Conservation (phyloP, 768 basidiomycete species). For the Lentinus brumalis region DNA sequence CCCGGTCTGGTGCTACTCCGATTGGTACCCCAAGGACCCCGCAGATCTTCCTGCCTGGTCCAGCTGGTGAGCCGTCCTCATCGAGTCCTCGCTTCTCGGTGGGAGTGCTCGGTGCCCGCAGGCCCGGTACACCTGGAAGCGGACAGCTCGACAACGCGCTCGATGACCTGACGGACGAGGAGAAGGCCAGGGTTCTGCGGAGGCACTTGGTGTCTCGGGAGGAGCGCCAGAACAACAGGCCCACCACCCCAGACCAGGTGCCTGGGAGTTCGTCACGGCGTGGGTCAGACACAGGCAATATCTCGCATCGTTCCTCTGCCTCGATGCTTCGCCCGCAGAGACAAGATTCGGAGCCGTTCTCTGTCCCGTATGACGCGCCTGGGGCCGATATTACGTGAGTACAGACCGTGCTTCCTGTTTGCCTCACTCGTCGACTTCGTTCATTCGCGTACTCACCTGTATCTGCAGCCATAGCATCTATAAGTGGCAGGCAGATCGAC, state of each 20-base stretch:
- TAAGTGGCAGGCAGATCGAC: slow-evolving; percentile 87
- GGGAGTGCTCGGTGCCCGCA: slow-evolving; percentile 42
- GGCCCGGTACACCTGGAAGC: slow-evolving; percentile 34
- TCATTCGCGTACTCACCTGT: slow-evolving; percentile 9
- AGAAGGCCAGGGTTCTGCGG: slow-evolving; percentile 79
- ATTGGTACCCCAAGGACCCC: slow-evolving; percentile 35
- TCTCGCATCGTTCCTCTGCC: slow-evolving; percentile 31
- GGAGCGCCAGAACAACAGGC: slow-evolving; percentile 44
- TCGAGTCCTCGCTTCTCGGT: slow-evolving; percentile 26
- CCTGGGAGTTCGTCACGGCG: slow-evolving; percentile 27
- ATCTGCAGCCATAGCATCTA: slow-evolving; percentile 81
- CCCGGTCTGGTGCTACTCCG: slow-evolving; percentile 52
- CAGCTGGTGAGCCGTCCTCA: slow-evolving; percentile 20
- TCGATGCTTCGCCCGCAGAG: slow-evolving; percentile 30
- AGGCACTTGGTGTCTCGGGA: slow-evolving; percentile 79
- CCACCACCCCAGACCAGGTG: slow-evolving; percentile 23
- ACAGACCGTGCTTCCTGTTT: no score
- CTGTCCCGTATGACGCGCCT: slow-evolving; percentile 84
- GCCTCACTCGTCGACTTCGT: slow-evolving; percentile 4
- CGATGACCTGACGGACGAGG: slow-evolving; percentile 73
- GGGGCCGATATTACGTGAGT: slow-evolving; percentile 94
- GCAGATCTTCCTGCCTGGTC: slow-evolving; percentile 15
- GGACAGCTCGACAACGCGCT: slow-evolving; percentile 40
- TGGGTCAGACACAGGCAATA: slow-evolving; percentile 33
- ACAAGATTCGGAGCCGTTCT: slow-evolving; percentile 71